Conservation (phyloP, 768 basidiomycete species). For the Gymnopilus dilepis region DNA sequence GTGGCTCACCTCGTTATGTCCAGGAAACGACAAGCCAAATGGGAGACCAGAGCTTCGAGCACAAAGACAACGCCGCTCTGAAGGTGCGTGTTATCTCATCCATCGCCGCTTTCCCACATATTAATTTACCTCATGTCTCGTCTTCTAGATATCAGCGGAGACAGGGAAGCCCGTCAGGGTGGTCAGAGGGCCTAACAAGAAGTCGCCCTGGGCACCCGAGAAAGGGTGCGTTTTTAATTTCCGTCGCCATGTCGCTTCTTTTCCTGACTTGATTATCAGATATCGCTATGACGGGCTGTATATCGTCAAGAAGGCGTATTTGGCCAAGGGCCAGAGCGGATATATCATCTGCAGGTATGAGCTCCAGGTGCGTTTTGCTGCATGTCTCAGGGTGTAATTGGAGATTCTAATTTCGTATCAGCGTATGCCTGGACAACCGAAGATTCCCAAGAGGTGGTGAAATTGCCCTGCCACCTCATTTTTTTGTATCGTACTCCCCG, state of each 20-base stretch:
- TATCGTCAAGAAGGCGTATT: slow-evolving; percentile 6
- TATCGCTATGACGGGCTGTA: slow-evolving; percentile 19
- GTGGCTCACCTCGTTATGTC: background rate
- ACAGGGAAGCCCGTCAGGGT: background rate
- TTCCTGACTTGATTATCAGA: slow-evolving; percentile 2
- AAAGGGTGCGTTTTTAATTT: slow-evolving; percentile 25
- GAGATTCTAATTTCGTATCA: too few relatives aligned
- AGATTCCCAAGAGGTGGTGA: background rate
- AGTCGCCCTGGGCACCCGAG: background rate
- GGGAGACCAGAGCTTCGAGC: slow-evolving; percentile 40
- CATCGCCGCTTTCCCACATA: background rate
- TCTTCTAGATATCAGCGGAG: background rate
- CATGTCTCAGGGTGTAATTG: too few relatives aligned
- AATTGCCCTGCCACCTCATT: background rate
- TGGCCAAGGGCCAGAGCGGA: slow-evolving; percentile 2
- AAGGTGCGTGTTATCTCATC: background rate
- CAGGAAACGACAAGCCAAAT: slow-evolving; percentile 31
- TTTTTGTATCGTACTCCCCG: background rate
- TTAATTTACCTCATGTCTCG: background rate
- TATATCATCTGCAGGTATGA: slow-evolving; percentile 11
- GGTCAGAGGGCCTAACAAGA: background rate
- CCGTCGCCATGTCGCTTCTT: background rate
- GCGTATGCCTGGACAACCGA: slow-evolving; percentile 13
- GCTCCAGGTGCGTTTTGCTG: slow-evolving; percentile 15
- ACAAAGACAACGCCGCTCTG: slow-evolving; percentile 40